Evolutionary conservation across 345 rosid species (phyloP), one percentile per base, ranked within the genome.

Genomic region (Murraya koenigii): DNA sequence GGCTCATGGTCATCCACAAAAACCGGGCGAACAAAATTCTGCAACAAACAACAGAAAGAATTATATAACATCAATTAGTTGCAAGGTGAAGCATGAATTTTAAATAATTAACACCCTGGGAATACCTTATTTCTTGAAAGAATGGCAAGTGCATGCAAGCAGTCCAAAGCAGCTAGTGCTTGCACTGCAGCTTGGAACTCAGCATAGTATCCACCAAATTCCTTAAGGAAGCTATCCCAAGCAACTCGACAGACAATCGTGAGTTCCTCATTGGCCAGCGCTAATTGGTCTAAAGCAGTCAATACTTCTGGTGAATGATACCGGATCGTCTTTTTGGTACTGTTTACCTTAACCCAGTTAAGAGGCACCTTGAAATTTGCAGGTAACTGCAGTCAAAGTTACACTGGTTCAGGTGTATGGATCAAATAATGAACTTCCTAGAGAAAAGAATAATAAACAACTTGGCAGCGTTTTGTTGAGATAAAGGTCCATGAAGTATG

Each of bases 241-340:
- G 97, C 90, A 82, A 89, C 89, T 82, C 89, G 90, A 83, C 90
- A 88, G 36, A 84, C 88, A 76, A 93, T 77, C 63, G 81, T 74
- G 23, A 92, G 91, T 82, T 92, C 92, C 82, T 95, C 99, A 65
- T 87, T 91, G 55, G 90, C 97, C 78, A 95, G 81, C 38, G 93
- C 85, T 80, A 92, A 83, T 82, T 88, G 91, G 76, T 92, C 97
- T 76, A 93, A 83, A 56, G 91, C 91, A 77, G 88, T 76, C 82
- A 90, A 75, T 59, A 95, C 91, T 81, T 95, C 98, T 20, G 96
- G 92, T 23, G 99, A 94, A 78, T 95, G 99, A 87, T 95, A 95
- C 71, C 99, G 92, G n/a, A 90, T 77, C 30, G 85, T 89, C 82
- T 89, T 95, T 80, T 93, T 93, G 25, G 99, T 94, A 85, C 97